A percentile compares a stretch with the other conserved stretches of the same genome.
Conservation (phyloP, 495 filamentous ascomycete genomes). For the Copromyces sp. region DNA sequence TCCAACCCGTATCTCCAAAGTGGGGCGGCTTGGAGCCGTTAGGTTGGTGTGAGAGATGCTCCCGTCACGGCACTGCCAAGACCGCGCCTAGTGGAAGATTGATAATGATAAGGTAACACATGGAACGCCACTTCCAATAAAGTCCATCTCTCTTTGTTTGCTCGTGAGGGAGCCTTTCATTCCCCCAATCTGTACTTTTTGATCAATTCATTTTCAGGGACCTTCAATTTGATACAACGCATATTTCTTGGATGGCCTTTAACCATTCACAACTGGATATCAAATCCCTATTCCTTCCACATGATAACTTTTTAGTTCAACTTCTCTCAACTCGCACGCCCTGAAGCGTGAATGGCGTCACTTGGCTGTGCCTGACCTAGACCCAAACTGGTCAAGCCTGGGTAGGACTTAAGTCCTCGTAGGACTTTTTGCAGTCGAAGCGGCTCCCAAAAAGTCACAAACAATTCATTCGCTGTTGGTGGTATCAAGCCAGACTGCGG, state of each 20-base stretch:
- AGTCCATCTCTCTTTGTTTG: neutral
- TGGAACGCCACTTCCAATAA: neutral
- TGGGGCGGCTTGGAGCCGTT: neutral
- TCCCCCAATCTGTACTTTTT: neutral
- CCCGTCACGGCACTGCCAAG: neutral
- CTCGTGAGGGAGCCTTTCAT: neutral
- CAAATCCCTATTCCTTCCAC: neutral
- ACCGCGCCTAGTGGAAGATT: neutral
- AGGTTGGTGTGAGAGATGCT: neutral
- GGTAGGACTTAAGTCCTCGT: slow-evolving; percentile 21
- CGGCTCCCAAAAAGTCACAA: neutral
- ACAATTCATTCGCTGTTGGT: neutral
- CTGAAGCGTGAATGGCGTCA: slow-evolving; percentile 8
- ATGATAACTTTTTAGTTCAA: neutral
- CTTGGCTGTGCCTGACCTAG: slow-evolving; percentile 24
- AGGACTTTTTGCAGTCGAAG: slow-evolving; percentile 16
- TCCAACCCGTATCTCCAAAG: neutral
- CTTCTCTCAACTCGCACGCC: neutral
- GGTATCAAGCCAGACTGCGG: neutral
- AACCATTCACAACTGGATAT: neutral
- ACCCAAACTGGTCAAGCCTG: slow-evolving; percentile 9
- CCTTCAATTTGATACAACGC: neutral
- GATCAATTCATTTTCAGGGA: neutral
- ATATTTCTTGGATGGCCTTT: neutral
- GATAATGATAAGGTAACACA: neutral